A percentile compares a stretch with the other conserved stretches of the same genome.
Evolutionary conservation across 2,329 filamentous ascomycete genomes (phyloP).

Genomic region (Penicillium thymicola): DNA sequence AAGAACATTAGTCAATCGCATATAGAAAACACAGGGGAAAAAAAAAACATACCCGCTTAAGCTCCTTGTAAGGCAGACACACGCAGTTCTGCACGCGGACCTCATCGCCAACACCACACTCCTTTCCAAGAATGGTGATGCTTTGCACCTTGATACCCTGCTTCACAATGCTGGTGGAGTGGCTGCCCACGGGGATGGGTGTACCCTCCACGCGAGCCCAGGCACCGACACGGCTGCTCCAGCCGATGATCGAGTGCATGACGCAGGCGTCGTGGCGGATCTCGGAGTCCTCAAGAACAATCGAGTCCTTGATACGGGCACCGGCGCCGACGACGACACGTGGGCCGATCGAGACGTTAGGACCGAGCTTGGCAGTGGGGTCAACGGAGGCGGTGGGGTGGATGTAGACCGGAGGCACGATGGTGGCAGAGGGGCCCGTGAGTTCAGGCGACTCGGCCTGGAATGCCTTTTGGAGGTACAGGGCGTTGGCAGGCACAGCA

Average conservation of each 20-base stretch:
- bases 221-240: constrained; percentile 93
- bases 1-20: constrained; percentile 1
- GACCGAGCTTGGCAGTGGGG: constrained; percentile 91
- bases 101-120: constrained; percentile 90
- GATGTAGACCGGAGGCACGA: constrained; percentile 90
- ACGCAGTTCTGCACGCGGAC: constrained; percentile 96
- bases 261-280: constrained; percentile 97
- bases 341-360: constrained; percentile 95
- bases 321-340: constrained; percentile 80
- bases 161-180: constrained; percentile 93
- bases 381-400: constrained; percentile 88
- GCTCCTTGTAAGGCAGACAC: constrained; percentile 94
- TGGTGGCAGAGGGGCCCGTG: constrained; percentile 76
- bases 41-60: constrained; percentile 78
- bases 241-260: constrained; percentile 93
- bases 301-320: constrained; percentile 89
- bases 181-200: constrained; percentile 79
- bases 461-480: constrained; percentile 92
- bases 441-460: constrained; percentile 80
- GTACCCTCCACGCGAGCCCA: constrained; percentile 98
- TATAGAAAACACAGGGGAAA: neutral
- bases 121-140: constrained; percentile 95
- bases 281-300: constrained; percentile 91
- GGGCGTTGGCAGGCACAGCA: constrained; percentile 90
- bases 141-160: constrained; percentile 98